Base-by-base conservation (phyloP, 2,329 filamentous ascomycete species). In the Colletotrichum phormii region DNA sequence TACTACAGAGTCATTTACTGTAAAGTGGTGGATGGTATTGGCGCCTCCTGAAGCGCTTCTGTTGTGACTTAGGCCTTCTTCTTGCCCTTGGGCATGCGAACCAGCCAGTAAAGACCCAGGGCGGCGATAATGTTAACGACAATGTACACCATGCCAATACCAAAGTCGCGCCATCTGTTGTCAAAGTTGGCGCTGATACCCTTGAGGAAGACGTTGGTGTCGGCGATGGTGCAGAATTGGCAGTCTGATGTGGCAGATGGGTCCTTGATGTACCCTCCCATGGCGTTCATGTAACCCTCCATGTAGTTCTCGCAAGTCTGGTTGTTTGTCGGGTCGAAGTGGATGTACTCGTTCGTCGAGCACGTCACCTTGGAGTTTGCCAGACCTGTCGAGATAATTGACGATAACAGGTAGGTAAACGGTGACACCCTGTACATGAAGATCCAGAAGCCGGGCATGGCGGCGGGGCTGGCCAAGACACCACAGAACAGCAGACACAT, bases 371-470 rank as follows among this genome's bases (percentile, higher is more conserved):
- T 3, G 0, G 75, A 73, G 1, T 78, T 76, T 3, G 76, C 77
- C 0, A 81, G 74, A 0, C 78, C 77, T 0, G 78, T 74, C 0
- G 78, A 78, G 60, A 93, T 83, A 79, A 94, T 87, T 4, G 89
- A 91, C 33, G 86, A 84, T 57, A 93, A 85, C 18, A 94, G 83
- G 79, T 94, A 95, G 0, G 91, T 94, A 76, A 93, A 90, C 0
- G 92, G 92, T 0, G 89, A 92, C 59, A 91, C 82, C 42, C 89
- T 86, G 80, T 93, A 93, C 89, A 93, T 91, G 83, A 92, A 92
- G 67, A 88, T 89, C 92, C 92, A 94, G 84, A 94, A 93, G 3
- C 87, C 84, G 0, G 92, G 91, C 8, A 94, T 86, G 0, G 84
- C 81, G 0, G 78, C 77, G 0, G 89, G 89, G 1, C 85, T 81